Evolutionary conservation across 2,329 filamentous ascomycete genomes (phyloP).

Genomic region (Colletotrichum sp.): DNA sequence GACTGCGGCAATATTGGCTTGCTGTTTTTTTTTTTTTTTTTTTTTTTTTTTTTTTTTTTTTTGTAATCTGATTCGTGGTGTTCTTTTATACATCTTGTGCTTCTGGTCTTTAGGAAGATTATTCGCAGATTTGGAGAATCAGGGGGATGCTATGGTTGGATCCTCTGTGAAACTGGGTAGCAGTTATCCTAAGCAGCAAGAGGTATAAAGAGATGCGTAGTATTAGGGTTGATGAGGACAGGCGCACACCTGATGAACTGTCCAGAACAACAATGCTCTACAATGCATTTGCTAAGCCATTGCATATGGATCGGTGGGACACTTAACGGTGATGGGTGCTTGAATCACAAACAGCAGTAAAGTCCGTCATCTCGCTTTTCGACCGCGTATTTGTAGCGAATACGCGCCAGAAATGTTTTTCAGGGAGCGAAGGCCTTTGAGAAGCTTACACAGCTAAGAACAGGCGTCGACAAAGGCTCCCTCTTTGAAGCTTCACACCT

Average conservation of each 20-base stretch:
- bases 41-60: not conserved
- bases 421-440: accelerated
- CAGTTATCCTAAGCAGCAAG: no score
- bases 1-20: not conserved
- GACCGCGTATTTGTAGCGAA: not conserved
- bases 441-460: not conserved
- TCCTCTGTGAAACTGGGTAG: not conserved
- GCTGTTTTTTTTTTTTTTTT: not conserved
- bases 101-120: not conserved
- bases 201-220: not conserved
- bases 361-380: not conserved
- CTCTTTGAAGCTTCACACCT: not conserved
- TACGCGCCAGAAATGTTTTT: not conserved
- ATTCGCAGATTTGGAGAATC: accelerated
- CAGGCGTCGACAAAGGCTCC: not conserved
- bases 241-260: not conserved
- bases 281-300: not conserved
- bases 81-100: not conserved
- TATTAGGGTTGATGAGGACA: not conserved
- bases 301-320: not conserved
- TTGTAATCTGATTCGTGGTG: accelerated
- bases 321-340: not conserved
- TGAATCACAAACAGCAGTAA: not conserved
- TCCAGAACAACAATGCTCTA: not conserved
- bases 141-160: not conserved